phyloP scores from a whole-genome alignment of 441 rosid species.

The Aquilaria agallochum region DNA sequence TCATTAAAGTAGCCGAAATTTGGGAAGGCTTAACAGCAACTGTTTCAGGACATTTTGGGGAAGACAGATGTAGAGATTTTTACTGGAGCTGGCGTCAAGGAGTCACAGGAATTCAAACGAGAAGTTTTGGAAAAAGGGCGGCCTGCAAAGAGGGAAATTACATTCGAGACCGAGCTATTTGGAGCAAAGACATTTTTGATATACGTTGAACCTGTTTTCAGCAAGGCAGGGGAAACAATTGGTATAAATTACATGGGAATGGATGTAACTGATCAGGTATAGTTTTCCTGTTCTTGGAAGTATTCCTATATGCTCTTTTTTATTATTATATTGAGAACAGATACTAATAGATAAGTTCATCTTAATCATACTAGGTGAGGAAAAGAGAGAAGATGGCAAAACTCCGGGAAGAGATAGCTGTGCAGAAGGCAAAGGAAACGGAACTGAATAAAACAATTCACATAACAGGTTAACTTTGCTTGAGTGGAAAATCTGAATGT shows the following conservation, averaged over 20 bases:
- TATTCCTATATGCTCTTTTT: not conserved
- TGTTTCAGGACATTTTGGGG: constrained; percentile 81
- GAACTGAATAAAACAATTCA: constrained; percentile 94
- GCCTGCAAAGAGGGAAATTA: constrained; percentile 92
- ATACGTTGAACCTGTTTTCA: constrained; percentile 89
- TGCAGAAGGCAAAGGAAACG: constrained; percentile 93
- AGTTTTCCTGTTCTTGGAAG: constrained; percentile 3
- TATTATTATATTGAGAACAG: too few relatives aligned
- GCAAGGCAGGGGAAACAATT: constrained; percentile 82
- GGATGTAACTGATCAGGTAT: constrained; percentile 96
- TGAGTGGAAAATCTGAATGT: not conserved
- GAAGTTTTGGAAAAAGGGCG: constrained; percentile 86
- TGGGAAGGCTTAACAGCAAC: not conserved
- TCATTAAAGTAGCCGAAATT: not conserved
- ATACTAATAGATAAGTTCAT: too few relatives aligned
- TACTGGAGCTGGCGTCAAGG: constrained; percentile 86
- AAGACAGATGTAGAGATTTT: constrained; percentile 93
- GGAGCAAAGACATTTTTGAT: constrained; percentile 90
- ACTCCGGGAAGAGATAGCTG: constrained; percentile 94
- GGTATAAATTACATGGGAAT: constrained; percentile 97
- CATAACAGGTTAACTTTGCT: constrained; percentile 64
- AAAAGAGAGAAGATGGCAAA: constrained; percentile 86
- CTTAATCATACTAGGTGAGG: constrained; percentile 41
- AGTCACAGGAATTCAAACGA: constrained; percentile 87
- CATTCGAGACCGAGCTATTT: constrained; percentile 80